A percentile compares a stretch with the other conserved stretches of the same genome.
Conservation (phyloP, 352 stramenopile genomes). For the Phytophthora syringae region DNA sequence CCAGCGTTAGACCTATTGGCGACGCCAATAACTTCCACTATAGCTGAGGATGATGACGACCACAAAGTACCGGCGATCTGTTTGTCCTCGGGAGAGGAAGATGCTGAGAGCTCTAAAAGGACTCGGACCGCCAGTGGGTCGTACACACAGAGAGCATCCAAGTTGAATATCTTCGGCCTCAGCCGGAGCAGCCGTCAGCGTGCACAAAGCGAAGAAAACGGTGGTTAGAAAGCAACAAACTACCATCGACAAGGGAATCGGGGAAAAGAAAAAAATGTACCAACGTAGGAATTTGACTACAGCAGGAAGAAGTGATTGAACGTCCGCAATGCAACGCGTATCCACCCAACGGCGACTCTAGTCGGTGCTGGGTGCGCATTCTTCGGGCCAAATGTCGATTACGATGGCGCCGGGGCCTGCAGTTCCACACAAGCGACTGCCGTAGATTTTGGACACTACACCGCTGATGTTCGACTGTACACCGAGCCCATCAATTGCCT, state of each 20-base stretch:
- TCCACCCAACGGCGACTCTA: background rate
- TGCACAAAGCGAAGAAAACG: constrained; percentile 35
- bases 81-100: constrained; percentile 33
- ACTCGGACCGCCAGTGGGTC: constrained; percentile 36
- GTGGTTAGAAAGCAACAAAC: constrained; percentile 22
- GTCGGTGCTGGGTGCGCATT: constrained; percentile 8
- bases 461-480: constrained; percentile 61
- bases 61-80: constrained; percentile 24
- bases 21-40: constrained; percentile 31
- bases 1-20: constrained; percentile 35
- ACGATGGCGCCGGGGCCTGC: constrained; percentile 73
- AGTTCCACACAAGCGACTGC: constrained; percentile 70
- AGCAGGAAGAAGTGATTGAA: constrained; percentile 7
- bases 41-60: constrained; percentile 26
- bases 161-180: constrained; percentile 35
- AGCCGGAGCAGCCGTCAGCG: constrained; percentile 28
- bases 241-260: background rate
- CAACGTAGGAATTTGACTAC: constrained; percentile 32
- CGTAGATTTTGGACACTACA: constrained; percentile 74
- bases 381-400: constrained; percentile 61
- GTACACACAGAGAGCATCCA: constrained; percentile 31
- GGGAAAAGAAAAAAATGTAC: constrained; percentile 3
- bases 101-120: constrained; percentile 16
- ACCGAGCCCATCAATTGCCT: constrained; percentile 59
- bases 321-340: constrained; percentile 13